Base-by-base conservation (phyloP, 495 filamentous ascomycete species). In the Podospora appendiculata region DNA sequence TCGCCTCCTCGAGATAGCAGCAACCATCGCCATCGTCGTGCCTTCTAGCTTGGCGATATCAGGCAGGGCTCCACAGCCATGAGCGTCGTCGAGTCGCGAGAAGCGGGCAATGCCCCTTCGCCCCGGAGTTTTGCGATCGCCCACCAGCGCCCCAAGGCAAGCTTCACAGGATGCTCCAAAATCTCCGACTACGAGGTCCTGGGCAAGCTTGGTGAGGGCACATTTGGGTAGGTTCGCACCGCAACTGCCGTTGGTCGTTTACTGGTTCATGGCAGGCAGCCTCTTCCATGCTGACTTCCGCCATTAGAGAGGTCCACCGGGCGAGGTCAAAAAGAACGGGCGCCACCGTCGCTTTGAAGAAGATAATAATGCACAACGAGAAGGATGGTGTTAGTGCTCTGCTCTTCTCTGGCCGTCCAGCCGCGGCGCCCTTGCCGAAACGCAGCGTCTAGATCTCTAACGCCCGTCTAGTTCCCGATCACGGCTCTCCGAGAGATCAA, bases 121-220 rank as follows among this genome's bases (percentile, higher is more conserved):
- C 73, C 74, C 42, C 63, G 67, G 55, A 59, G 67, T 14, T 75
- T 75, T 50, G 74, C 74, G 41, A 57, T 71, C 14, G 65, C 67
- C 16, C 71, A 76, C 51, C 70, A 70, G 46, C 67, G 74, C 14
- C 69, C 68, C 8, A 64, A 58, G 54, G 54, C 76, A 7, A 77
- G 80, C 54, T 98, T 94, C 63, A 70, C 73, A 45, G 93, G 93
- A 32, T 95, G 90, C 72, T 92, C 90, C 17, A 85, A 78, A 50
- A 96, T 99, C 58, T 76, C 73, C 43, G 86, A 93, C 50, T 99
- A 95, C 65, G 88, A 95, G 55, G 78, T 96, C 17, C 67, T 91
- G 53, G 85, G 83, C 45, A 99, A 99, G 73, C 80, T 99, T 46
- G 93, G 93, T 56, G 94, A 99, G 67, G 93, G 93, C 47, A 99